Percentiles rank a stretch among this genome's conserved stretches.
Evolutionary conservation across 2,329 filamentous ascomycete species (phyloP).

Genomic region (Dactylellina haptotyla): DNA sequence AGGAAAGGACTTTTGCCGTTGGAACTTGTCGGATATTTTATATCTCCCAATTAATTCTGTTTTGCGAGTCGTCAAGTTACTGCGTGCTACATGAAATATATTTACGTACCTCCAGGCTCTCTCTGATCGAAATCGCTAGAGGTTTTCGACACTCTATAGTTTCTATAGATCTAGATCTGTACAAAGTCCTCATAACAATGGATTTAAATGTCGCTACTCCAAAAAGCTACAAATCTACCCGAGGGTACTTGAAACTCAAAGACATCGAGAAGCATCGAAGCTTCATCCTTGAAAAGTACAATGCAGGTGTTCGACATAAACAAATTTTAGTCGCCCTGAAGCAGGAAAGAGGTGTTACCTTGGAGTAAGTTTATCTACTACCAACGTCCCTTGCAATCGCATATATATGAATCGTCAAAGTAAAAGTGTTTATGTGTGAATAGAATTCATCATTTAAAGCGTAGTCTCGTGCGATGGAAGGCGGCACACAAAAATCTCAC

Average conservation of each 20-base stretch:
- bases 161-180: too few relatives aligned
- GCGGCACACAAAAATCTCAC: constrained; percentile 10
- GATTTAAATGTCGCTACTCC: too few relatives aligned
- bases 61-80: too few relatives aligned
- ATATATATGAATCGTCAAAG: constrained; percentile 14
- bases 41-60: too few relatives aligned
- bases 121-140: too few relatives aligned
- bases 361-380: constrained; percentile 8
- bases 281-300: background rate
- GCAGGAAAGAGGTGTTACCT: background rate
- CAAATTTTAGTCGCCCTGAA: background rate
- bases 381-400: constrained; percentile 5
- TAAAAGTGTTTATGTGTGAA: background rate
- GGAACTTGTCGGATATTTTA: too few relatives aligned
- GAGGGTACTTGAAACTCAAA: constrained; percentile 8
- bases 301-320: constrained; percentile 6
- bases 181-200: too few relatives aligned
- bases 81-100: too few relatives aligned
- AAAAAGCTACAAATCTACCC: too few relatives aligned
- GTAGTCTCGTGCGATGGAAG: constrained; percentile 1
- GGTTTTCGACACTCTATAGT: too few relatives aligned
- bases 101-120: too few relatives aligned
- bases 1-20: too few relatives aligned
- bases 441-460: constrained; percentile 6
- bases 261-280: constrained; percentile 9